Conservation (phyloP, 306 rosid genomes). For the Quercus alba region DNA sequence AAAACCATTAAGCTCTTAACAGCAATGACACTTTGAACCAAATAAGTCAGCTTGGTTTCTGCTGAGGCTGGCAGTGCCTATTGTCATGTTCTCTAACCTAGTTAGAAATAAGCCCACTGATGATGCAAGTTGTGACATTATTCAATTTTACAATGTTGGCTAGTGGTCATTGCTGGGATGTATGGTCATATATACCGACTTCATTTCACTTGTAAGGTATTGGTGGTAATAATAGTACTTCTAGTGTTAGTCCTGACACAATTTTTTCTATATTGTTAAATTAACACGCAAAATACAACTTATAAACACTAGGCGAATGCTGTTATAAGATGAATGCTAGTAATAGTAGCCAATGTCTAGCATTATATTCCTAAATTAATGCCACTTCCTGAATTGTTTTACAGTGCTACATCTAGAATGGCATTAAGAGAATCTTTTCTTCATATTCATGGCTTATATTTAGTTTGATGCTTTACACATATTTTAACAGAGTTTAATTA, state of each 20-base stretch:
- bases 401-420: not conserved
- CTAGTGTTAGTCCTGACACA: not conserved
- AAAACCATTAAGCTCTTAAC: not conserved
- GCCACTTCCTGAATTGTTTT: not conserved
- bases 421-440: not conserved
- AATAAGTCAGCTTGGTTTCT: not conserved
- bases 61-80: not conserved
- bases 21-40: not conserved
- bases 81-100: not conserved
- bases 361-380: not conserved
- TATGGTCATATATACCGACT: not conserved
- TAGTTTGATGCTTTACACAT: not conserved
- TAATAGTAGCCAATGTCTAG: not conserved
- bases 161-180: not conserved
- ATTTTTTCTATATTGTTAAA: not conserved
- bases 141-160: not conserved
- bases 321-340: not conserved
- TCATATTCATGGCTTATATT: slow-evolving; percentile 6
- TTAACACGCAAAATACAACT: not conserved
- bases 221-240: not conserved
- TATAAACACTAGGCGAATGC: not conserved
- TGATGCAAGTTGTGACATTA: not conserved
- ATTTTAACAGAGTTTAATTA: slow-evolving; percentile 7
- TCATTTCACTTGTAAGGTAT: not conserved
- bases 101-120: not conserved